Conservation (phyloP, 495 filamentous ascomycete genomes). For the Lindgomyces ingoldianus region DNA sequence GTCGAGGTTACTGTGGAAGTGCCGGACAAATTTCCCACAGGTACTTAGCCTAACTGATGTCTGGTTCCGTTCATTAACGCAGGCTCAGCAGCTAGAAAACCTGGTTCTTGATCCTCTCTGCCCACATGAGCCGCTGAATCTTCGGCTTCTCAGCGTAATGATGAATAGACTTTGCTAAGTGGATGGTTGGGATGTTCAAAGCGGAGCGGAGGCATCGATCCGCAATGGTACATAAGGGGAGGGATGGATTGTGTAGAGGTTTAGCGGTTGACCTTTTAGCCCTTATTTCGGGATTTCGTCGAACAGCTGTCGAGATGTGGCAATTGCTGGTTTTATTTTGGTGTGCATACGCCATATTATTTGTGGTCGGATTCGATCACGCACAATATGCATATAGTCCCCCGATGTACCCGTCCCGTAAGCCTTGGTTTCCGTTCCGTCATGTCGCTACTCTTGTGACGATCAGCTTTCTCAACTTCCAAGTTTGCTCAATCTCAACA, state of each 20-base stretch:
- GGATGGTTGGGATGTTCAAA: too few relatives aligned
- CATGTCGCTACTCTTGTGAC: too few relatives aligned
- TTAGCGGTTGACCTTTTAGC: neutral
- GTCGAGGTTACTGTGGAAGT: too few relatives aligned
- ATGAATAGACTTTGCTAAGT: neutral
- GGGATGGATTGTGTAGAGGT: neutral
- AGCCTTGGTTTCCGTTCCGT: too few relatives aligned
- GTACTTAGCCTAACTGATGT: constrained; percentile 1
- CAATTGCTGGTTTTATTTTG: neutral
- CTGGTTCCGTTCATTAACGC: neutral
- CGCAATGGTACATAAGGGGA: neutral
- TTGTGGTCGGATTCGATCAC: neutral
- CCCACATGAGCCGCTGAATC: neutral
- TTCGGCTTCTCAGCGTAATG: neutral
- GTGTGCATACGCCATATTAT: neutral
- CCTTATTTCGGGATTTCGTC: too few relatives aligned
- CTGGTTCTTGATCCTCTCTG: neutral
- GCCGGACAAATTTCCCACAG: neutral
- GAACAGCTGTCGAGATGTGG: neutral
- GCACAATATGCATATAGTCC: constrained; percentile 23
- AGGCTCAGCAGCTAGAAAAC: neutral
- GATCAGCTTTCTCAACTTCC: too few relatives aligned
- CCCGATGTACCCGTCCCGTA: constrained; percentile 40
- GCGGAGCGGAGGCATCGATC: neutral
- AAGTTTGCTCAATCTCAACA: too few relatives aligned